Evolutionary conservation across 176 grass and related monocot genomes (phyloP).

Genomic region (Melocanna baccifera): DNA sequence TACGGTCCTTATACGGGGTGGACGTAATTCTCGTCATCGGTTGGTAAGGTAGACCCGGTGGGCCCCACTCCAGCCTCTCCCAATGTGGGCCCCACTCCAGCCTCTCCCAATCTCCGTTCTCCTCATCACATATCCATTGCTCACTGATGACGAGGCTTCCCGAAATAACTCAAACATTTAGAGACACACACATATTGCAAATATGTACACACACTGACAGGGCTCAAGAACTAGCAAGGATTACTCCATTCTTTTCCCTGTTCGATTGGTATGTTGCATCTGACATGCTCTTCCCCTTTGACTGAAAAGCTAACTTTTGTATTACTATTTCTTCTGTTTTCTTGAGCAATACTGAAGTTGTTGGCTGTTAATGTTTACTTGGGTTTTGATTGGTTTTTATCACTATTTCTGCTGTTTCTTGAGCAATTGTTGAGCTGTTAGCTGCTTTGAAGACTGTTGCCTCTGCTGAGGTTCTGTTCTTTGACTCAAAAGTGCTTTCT

Average conservation of each 20-base stretch:
- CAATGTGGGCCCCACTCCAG: slow-evolving; percentile 6
- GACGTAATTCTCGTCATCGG: neutral
- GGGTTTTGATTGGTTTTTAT: neutral
- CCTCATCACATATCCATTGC: slow-evolving; percentile 41
- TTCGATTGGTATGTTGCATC: neutral
- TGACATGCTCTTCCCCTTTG: neutral
- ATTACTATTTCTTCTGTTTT: neutral
- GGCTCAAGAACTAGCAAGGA: neutral
- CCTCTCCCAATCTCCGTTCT: slow-evolving; percentile 37
- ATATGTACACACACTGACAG: neutral
- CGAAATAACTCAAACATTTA: neutral
- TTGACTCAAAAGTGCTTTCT: neutral
- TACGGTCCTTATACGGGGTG: neutral
- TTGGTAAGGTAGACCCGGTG: neutral
- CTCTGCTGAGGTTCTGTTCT: neutral
- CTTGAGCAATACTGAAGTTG: neutral
- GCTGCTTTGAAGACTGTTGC: neutral
- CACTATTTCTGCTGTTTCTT: neutral
- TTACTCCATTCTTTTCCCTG: neutral
- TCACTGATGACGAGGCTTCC: neutral
- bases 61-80: neutral
- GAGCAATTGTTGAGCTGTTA: neutral
- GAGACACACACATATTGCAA: neutral
- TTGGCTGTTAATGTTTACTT: neutral
- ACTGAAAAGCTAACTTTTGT: neutral